Percentiles rank a stretch among this genome's conserved stretches.
Evolutionary conservation across 176 grass and related monocot genomes (phyloP).

Genomic region (Oryza coarctata): DNA sequence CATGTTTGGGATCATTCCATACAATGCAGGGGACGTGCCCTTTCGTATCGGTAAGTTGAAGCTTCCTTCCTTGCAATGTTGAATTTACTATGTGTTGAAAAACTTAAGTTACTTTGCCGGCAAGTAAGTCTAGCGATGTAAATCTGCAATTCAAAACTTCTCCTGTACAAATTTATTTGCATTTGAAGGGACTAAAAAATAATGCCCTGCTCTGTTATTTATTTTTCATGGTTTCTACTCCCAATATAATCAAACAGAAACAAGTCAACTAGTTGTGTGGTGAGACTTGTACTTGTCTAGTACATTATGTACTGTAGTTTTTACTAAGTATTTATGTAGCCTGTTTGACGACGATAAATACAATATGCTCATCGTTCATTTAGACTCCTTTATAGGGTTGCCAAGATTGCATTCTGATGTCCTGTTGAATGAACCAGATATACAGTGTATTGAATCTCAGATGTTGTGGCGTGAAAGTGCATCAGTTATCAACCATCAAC

Average conservation of each 20-base stretch:
- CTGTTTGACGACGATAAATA: neutral
- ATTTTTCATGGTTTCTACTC: conserved; percentile 13
- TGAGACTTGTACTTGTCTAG: neutral
- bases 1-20: conserved; percentile 45
- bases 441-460: conserved; percentile 72
- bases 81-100: too few species aligned
- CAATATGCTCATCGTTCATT: neutral
- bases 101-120: neutral
- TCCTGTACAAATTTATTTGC: neutral
- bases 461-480: conserved; percentile 63
- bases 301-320: neutral
- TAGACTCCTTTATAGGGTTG: neutral
- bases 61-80: too few species aligned
- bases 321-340: neutral
- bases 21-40: conserved; percentile 30
- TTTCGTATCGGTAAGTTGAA: conserved; percentile 53
- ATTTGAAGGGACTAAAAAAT: conserved; percentile 10
- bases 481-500: conserved; percentile 58
- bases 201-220: neutral
- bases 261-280: neutral
- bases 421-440: conserved; percentile 57
- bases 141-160: neutral
- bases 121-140: neutral
- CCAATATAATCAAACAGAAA: conserved; percentile 9
- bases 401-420: conserved; percentile 32